Evolutionary conservation across 2,329 filamentous ascomycete genomes (phyloP).

Genomic region (Talaromyces sp.): DNA sequence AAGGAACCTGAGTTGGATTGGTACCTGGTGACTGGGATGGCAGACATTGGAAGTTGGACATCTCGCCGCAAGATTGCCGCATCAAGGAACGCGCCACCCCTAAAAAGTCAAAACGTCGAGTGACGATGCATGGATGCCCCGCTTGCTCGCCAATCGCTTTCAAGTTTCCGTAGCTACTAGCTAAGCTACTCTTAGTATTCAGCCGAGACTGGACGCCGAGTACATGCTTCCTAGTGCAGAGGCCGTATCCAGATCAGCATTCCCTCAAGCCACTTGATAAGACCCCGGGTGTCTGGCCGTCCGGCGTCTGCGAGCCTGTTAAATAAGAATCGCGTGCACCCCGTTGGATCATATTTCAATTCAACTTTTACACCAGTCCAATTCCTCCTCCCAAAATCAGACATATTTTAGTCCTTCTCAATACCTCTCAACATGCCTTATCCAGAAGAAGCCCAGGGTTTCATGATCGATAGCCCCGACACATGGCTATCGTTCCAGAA

Average conservation of each 20-base stretch:
- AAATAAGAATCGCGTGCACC: neutral
- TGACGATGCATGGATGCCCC: neutral
- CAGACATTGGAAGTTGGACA: neutral
- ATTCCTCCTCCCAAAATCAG: neutral
- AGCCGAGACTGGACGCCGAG: neutral
- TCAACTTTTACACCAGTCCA: neutral
- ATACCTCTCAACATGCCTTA: conserved; percentile 37
- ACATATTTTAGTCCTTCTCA: neutral
- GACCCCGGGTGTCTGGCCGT: neutral
- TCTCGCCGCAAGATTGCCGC: neutral
- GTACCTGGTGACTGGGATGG: neutral
- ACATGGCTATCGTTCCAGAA: conserved; percentile 60
- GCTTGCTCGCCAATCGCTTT: conserved; percentile 1
- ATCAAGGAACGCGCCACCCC: neutral
- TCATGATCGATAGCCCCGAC: conserved; percentile 61
- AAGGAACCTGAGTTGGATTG: neutral
- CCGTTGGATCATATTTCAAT: neutral
- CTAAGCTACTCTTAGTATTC: neutral
- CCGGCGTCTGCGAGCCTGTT: neutral
- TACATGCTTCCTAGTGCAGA: neutral
- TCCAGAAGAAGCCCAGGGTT: conserved; percentile 45
- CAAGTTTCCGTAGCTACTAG: neutral
- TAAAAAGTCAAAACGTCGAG: neutral
- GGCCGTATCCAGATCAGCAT: neutral
- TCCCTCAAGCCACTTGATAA: conserved; percentile 3